A percentile compares a stretch with the other conserved stretches of the same genome.
These are phyloP conservation scores for Xanthoconium separans DNA, from an alignment of 1,284 basidiomycete species.

Conservation along the genomic window DNA sequence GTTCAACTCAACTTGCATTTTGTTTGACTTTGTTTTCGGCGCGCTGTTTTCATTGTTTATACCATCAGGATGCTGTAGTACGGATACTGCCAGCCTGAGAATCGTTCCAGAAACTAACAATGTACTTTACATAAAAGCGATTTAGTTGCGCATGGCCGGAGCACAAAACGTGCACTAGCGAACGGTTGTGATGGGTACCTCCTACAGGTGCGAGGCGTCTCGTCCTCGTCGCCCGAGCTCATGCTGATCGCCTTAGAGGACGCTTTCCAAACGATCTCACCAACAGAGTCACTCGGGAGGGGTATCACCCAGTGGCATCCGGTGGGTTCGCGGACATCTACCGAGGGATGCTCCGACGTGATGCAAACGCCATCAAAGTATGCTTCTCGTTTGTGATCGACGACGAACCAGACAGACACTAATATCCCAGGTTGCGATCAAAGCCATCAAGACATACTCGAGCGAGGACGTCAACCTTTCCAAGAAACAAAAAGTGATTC, in stretches of 20 bases:
- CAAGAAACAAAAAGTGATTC: background rate
- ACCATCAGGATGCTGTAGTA: too few species aligned
- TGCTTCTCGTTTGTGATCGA: background rate
- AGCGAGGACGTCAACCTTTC: background rate
- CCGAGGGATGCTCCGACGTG: background rate
- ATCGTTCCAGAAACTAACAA: too few species aligned
- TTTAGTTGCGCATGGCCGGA: too few species aligned
- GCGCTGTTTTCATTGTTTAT: too few species aligned
- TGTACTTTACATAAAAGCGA: too few species aligned
- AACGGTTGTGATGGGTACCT: too few species aligned
- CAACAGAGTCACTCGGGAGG: background rate
- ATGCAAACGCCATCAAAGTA: background rate
- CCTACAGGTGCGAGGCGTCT: background rate
- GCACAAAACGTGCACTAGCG: too few species aligned
- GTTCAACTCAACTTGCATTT: too few species aligned
- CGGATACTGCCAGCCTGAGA: too few species aligned
- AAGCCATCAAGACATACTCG: background rate
- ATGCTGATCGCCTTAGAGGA: background rate
- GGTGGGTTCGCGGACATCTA: background rate
- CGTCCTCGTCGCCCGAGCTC: background rate
- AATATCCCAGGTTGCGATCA: background rate
- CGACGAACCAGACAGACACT: background rate
- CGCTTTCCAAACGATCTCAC: constrained; percentile 5
- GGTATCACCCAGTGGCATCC: constrained; percentile 4
- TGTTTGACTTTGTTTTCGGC: too few species aligned